phyloP scores from a whole-genome alignment of 2,329 filamentous ascomycete genomes.

The Aspergillus sp. region DNA sequence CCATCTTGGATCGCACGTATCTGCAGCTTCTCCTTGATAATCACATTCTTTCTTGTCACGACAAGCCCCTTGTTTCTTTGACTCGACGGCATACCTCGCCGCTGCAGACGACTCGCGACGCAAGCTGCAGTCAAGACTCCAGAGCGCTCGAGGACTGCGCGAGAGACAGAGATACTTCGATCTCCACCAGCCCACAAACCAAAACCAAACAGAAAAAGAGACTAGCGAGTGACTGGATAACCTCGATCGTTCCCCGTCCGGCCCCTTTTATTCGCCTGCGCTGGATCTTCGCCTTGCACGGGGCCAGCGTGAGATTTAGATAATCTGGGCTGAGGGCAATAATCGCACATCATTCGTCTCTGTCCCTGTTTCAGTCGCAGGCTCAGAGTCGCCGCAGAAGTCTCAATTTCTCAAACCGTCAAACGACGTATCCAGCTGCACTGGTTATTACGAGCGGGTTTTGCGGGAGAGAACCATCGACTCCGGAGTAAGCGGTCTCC shows the following conservation, averaged over 20 bases:
- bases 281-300: background rate
- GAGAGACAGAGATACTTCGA: background rate
- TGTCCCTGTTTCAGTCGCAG: background rate
- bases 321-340: background rate
- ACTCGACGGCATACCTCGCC: background rate
- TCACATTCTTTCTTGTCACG: constrained; percentile 6
- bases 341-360: background rate
- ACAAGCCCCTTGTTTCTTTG: constrained; percentile 8
- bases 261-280: constrained; percentile 18
- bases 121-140: too few relatives aligned
- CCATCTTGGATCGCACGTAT: background rate
- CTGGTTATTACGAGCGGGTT: constrained; percentile 4
- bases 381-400: background rate
- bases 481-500: constrained; percentile 14
- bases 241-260: constrained; percentile 13
- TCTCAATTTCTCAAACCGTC: background rate
- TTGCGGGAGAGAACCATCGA: constrained; percentile 7
- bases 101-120: background rate
- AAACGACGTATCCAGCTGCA: background rate
- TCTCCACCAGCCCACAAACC: constrained; percentile 2
- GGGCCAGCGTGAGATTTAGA: background rate
- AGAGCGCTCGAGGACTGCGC: background rate
- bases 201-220: constrained; percentile 8
- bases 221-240: constrained; percentile 13
- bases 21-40: constrained; percentile 3